These are phyloP conservation scores for Vigna angularis DNA, from an alignment of 306 rosid species.

Conservation along the genomic window DNA sequence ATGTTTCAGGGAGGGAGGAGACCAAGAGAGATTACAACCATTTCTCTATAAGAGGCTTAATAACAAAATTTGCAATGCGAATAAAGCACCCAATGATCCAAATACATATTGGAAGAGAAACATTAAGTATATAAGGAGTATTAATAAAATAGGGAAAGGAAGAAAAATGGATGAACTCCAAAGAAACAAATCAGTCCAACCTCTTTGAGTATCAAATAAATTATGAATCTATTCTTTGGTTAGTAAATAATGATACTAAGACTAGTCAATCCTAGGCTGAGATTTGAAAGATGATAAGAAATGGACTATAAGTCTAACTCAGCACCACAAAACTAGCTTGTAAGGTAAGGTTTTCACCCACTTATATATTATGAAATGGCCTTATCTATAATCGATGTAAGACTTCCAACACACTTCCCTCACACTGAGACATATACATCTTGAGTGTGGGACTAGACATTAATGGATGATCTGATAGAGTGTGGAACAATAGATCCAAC, in stretches of 20 bases:
- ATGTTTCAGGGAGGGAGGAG: conserved; percentile 41
- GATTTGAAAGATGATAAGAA: neutral
- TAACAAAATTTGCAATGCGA: conserved; percentile 20
- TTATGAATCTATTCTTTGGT: neutral
- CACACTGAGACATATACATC: too few relatives aligned
- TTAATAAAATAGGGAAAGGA: neutral
- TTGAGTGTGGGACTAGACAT: too few relatives aligned
- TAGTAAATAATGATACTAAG: neutral
- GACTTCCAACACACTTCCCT: too few relatives aligned
- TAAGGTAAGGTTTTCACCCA: too few relatives aligned
- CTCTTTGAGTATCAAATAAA: conserved; percentile 16
- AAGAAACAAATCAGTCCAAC: conserved; percentile 27
- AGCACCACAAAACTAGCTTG: too few relatives aligned
- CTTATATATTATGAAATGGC: too few relatives aligned
- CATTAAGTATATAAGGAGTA: conserved; percentile 19
- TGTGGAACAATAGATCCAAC: too few relatives aligned
- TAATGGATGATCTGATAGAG: too few relatives aligned
- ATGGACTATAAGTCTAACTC: too few relatives aligned
- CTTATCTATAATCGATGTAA: too few relatives aligned
- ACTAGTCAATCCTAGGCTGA: conserved; percentile 27
- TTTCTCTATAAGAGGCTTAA: conserved; percentile 30
- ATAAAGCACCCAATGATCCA: conserved; percentile 22
- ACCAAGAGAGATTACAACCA: conserved; percentile 35
- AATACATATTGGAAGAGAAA: conserved; percentile 25
- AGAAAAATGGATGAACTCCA: conserved; percentile 5